phyloP scores from a whole-genome alignment of 2,329 filamentous ascomycete species.

The Xylaria sp. region DNA sequence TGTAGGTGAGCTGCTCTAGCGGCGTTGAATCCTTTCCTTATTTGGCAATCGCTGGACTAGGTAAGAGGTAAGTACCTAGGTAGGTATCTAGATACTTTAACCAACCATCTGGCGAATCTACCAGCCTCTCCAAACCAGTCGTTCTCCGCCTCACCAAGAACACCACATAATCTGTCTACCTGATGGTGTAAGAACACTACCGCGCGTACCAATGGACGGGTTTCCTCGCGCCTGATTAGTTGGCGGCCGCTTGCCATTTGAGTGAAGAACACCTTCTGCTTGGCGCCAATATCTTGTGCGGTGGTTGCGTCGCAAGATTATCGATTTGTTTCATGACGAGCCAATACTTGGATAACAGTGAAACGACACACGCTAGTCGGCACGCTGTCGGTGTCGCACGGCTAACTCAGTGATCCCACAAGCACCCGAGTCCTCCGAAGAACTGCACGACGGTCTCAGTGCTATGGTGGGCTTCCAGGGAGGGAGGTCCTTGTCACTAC shows the following conservation, averaged over 20 bases:
- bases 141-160: too few species aligned
- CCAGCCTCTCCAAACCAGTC: too few species aligned
- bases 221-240: too few species aligned
- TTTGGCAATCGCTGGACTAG: not conserved
- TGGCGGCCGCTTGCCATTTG: too few species aligned
- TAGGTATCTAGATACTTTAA: too few species aligned
- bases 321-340: not conserved
- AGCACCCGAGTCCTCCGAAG: not conserved
- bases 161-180: too few species aligned
- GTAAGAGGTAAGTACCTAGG: too few species aligned
- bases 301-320: not conserved
- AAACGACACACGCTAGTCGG: not conserved
- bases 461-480: slow-evolving; percentile 12
- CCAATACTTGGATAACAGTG: not conserved
- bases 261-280: not conserved
- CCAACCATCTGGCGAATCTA: too few species aligned
- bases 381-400: not conserved
- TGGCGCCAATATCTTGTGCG: not conserved
- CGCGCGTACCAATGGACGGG: too few species aligned
- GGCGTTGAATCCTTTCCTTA: slow-evolving; percentile 5
- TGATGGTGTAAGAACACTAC: too few species aligned
- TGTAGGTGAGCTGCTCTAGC: too few species aligned
- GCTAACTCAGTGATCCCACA: not conserved
- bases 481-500: not conserved
- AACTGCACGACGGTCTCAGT: not conserved